phyloP scores from a whole-genome alignment of 192 early-diverging fungal genomes.

The Coemansia asiatica region DNA sequence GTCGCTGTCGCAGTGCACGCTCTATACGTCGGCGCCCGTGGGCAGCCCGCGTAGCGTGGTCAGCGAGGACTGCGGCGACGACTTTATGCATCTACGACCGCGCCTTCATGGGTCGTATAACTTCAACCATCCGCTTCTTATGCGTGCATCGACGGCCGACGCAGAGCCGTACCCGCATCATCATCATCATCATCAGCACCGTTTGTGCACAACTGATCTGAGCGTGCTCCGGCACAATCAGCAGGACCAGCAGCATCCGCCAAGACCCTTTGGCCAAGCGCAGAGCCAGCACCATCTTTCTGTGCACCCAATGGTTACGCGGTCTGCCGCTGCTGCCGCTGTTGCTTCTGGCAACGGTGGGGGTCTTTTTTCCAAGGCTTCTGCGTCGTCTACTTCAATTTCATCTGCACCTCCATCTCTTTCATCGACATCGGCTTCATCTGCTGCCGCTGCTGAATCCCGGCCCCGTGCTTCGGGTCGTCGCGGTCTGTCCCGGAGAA shows the following conservation, averaged over 20 bases:
- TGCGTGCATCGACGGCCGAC: constrained; percentile 35
- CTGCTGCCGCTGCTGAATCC: neutral
- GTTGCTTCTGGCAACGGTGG: neutral
- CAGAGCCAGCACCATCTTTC: neutral
- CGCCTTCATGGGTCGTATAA: constrained; percentile 5
- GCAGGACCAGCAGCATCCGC: no score
- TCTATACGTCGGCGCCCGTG: constrained; percentile 18
- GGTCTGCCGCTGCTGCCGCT: constrained; percentile 15
- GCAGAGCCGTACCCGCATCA: neutral
- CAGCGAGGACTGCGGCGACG: constrained; percentile 19
- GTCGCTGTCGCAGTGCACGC: constrained; percentile 30
- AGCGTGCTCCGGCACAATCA: no score
- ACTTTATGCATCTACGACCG: constrained; percentile 4
- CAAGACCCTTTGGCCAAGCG: no score
- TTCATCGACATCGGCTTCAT: neutral
- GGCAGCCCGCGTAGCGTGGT: neutral
- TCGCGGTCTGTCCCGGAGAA: constrained; percentile 25
- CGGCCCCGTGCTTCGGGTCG: constrained; percentile 1
- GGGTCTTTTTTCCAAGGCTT: constrained; percentile 2
- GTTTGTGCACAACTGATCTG: neutral
- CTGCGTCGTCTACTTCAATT: constrained; percentile 5
- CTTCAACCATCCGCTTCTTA: constrained; percentile 12
- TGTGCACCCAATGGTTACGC: constrained; percentile 11
- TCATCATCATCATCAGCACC: neutral
- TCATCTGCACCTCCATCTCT: neutral